Conservation (phyloP, 2,329 filamentous ascomycete genomes). For the Gnomoniopsis sp. region DNA sequence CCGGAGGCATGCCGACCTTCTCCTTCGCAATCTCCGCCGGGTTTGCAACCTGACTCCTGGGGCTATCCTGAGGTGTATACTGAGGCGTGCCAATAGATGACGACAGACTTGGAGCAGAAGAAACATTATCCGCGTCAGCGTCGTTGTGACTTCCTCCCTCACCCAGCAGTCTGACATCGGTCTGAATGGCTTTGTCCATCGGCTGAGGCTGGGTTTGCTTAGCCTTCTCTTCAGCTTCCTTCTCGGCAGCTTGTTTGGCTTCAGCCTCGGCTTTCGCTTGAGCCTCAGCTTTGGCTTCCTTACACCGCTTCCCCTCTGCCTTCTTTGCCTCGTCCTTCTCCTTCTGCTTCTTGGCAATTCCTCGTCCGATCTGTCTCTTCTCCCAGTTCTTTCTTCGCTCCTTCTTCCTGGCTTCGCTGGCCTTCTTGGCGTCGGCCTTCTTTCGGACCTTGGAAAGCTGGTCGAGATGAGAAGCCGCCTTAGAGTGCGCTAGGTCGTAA, state of each 20-base stretch:
- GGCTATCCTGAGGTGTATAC: conserved; percentile 26
- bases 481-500: conserved; percentile 68
- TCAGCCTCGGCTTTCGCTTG: conserved; percentile 22
- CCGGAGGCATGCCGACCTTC: conserved; percentile 33
- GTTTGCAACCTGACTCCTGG: conserved; percentile 24
- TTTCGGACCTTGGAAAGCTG: conserved; percentile 47
- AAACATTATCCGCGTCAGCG: conserved; percentile 17
- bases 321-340: conserved; percentile 40
- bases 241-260: conserved; percentile 18
- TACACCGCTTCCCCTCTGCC: conserved; percentile 34
- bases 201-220: conserved; percentile 12
- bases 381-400: conserved; percentile 36
- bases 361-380: conserved; percentile 33
- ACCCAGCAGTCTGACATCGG: conserved; percentile 11
- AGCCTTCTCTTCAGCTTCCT: conserved; percentile 22
- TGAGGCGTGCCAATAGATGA: conserved; percentile 23
- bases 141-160: neutral
- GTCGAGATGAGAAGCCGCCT: conserved; percentile 36
- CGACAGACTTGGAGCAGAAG: conserved; percentile 20
- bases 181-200: conserved; percentile 18
- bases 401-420: conserved; percentile 41
- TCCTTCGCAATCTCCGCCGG: conserved; percentile 22
- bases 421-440: conserved; percentile 44
- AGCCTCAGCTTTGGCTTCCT: conserved; percentile 32
- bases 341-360: conserved; percentile 36